Conservation (phyloP, 2,329 filamentous ascomycete genomes). For the Metarhizium sp. region DNA sequence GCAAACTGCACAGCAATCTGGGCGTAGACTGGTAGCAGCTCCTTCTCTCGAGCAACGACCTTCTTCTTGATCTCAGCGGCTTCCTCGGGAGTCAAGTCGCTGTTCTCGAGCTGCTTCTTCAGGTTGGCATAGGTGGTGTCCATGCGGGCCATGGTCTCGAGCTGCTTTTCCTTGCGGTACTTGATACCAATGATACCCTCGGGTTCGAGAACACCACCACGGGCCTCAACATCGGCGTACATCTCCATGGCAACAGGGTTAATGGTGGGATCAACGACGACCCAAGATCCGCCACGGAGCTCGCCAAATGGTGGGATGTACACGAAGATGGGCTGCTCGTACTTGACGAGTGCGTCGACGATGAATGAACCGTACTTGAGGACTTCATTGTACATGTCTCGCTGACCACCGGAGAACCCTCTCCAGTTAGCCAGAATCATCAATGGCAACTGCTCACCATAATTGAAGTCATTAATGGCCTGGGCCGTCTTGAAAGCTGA, state of each 20-base stretch:
- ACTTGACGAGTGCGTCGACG: slow-evolving; percentile 95
- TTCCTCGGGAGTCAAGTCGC: slow-evolving; percentile 60
- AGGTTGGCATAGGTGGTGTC: slow-evolving; percentile 77
- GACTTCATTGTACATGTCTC: slow-evolving; percentile 99
- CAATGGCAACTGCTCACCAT: slow-evolving; percentile 92
- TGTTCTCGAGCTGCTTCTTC: slow-evolving; percentile 62
- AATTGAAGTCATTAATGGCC: slow-evolving; percentile 98
- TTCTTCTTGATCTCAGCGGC: slow-evolving; percentile 70
- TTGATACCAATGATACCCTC: slow-evolving; percentile 99
- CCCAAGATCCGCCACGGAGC: slow-evolving; percentile 97
- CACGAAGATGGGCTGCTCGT: slow-evolving; percentile 96
- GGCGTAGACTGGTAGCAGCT: slow-evolving; percentile 82
- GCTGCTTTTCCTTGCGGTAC: slow-evolving; percentile 93
- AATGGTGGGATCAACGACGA: slow-evolving; percentile 97
- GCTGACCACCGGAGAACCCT: slow-evolving; percentile 98
- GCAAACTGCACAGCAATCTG: slow-evolving; percentile 97
- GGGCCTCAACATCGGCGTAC: slow-evolving; percentile 93
- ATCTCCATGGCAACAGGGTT: slow-evolving; percentile 97
- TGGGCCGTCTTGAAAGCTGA: slow-evolving; percentile 99
- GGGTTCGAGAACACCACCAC: slow-evolving; percentile 93
- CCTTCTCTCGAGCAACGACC: slow-evolving; percentile 78
- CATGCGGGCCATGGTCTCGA: slow-evolving; percentile 92
- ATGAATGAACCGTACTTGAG: slow-evolving; percentile 99
- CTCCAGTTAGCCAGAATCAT: slow-evolving; percentile 99
- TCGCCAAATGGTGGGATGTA: slow-evolving; percentile 97